Evolutionary conservation across 371 early-diverging fungal species (phyloP).

Genomic region (Rhizopus delemar): DNA sequence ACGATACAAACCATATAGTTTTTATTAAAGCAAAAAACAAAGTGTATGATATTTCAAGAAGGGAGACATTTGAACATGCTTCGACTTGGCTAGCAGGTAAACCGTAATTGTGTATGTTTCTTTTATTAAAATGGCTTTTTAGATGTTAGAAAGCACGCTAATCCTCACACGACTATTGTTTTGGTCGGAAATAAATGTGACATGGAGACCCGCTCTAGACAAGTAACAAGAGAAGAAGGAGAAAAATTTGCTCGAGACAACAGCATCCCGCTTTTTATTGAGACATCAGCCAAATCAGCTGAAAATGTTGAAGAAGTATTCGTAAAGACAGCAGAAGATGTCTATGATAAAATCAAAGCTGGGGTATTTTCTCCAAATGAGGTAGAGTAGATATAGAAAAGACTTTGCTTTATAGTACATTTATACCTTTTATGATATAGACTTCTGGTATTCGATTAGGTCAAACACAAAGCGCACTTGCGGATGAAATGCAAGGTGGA

Average conservation of each 20-base stretch:
- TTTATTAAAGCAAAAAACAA: background rate
- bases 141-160: conserved; percentile 85
- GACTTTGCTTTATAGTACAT: background rate
- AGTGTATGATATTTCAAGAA: conserved; percentile 81
- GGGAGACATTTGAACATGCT: conserved; percentile 90
- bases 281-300: conserved; percentile 94
- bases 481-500: conserved; percentile 40
- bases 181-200: conserved; percentile 96
- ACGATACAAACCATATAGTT: conserved; percentile 1
- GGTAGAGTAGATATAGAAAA: conserved; percentile 29
- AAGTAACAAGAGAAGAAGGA: conserved; percentile 87
- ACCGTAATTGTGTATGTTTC: background rate
- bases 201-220: conserved; percentile 69
- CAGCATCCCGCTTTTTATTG: conserved; percentile 82
- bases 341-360: conserved; percentile 81
- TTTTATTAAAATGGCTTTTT: background rate
- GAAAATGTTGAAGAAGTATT: conserved; percentile 88
- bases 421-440: conserved; percentile 28
- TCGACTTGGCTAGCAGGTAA: conserved; percentile 90
- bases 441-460: conserved; percentile 58
- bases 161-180: conserved; percentile 87
- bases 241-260: conserved; percentile 86
- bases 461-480: conserved; percentile 47
- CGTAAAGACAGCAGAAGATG: conserved; percentile 73
- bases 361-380: conserved; percentile 79